These are phyloP conservation scores for Orbilia ellipsospora DNA, from an alignment of 2,329 filamentous ascomycete genomes.

Conservation along the genomic window DNA sequence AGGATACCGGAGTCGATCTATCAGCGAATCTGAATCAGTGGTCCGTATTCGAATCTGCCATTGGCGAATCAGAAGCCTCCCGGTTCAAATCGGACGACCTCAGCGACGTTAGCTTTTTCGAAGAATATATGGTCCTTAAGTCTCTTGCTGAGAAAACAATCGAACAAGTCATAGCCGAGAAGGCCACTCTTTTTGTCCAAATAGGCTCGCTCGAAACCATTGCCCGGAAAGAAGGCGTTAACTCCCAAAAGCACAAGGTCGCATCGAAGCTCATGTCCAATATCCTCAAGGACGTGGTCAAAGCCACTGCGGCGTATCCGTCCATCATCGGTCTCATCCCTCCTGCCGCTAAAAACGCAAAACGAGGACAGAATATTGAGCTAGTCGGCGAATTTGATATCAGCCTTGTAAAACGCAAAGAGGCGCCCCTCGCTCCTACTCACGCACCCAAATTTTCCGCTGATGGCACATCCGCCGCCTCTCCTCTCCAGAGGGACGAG, in stretches of 20 bases:
- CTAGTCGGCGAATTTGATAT: conserved; percentile 43
- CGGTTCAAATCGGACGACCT: conserved; percentile 36
- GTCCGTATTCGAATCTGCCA: conserved; percentile 41
- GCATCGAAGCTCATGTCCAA: conserved; percentile 42
- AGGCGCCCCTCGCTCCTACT: conserved; percentile 28
- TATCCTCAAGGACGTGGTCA: conserved; percentile 28
- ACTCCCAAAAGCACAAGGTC: conserved; percentile 48
- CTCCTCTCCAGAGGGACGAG: conserved; percentile 59
- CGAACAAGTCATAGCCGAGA: conserved; percentile 46
- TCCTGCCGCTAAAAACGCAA: conserved; percentile 30
- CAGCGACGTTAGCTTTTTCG: conserved; percentile 43
- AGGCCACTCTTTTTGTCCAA: conserved; percentile 50
- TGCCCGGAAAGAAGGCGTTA: conserved; percentile 43
- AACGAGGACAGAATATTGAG: conserved; percentile 30
- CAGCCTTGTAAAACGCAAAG: conserved; percentile 42
- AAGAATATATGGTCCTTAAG: conserved; percentile 56
- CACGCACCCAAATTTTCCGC: conserved; percentile 23
- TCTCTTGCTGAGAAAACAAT: conserved; percentile 47
- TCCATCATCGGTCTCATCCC: conserved; percentile 48
- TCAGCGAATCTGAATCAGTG: conserved; percentile 39
- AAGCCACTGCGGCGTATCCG: conserved; percentile 32
- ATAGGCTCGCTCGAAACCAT: conserved; percentile 52
- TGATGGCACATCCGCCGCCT: conserved; percentile 61
- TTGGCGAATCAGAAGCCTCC: conserved; percentile 46
- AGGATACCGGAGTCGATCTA: conserved; percentile 38